Base-by-base conservation (phyloP, 73 alveolate species). In the Paramecium bursaria region DNA sequence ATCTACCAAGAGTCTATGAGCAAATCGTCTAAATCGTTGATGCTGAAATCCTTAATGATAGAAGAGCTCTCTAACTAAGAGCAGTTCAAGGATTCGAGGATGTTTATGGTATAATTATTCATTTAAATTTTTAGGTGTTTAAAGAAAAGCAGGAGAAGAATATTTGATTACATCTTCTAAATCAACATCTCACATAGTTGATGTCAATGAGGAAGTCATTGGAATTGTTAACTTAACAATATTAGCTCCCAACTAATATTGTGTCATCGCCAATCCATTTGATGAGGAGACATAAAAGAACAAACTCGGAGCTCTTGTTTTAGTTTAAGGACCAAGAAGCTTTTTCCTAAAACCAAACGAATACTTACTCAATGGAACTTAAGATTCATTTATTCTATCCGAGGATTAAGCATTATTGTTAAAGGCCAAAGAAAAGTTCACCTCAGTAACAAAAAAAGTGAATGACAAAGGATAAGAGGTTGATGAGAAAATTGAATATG, bases 331-430 rank as follows among this genome's bases (percentile, higher is more conserved):
- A 9, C 95, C 95, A 26, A 48, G 50, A 47, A 48, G 90, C 17
- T 92, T 92, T 91, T 92, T 92, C 91, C 88, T 92, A n/a, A 87
- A 75, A 75, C 97, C 97, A 1, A 93, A 95, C 13, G 95, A 92
- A 91, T 74, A 75, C 7, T 42, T 92, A 17, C 85, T 86, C 17
- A 91, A 95, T 22, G 97, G 95, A 23, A 91, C 91, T 57, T 46
- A 92, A 52, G 75, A 87, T 29, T 76, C 86, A 14, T 91, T 85
- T 51, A 50, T 92, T 50, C 80, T 92, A 39, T 50, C 88, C 14
- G 95, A 90, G 27, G 94, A 90, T 13, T 94, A 92, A 85, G 95
- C 97, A 3, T 86, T 92, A n/a, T 79, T 92, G 0, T 86, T 92
- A n/a, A 87, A 87, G 48, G 97, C 97, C 0, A 86, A 88, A 25